Percentiles rank a stretch among this genome's conserved stretches.
phyloP scores from a whole-genome alignment of 352 stramenopile genomes.

The Phytophthora fragariaefolia region DNA sequence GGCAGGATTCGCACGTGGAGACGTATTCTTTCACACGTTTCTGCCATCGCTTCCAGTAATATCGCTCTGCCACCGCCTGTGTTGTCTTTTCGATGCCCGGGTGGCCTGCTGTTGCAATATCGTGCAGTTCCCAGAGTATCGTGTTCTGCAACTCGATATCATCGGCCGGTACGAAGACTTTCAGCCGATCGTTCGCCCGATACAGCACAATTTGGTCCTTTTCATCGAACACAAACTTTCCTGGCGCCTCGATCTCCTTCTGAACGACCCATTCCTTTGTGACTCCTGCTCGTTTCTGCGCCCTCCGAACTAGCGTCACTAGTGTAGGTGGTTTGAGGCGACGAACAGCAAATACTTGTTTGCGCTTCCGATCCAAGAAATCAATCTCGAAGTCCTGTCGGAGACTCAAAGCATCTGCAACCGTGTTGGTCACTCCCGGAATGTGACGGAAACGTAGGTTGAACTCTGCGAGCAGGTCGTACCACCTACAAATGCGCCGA shows the following conservation, averaged over 20 bases:
- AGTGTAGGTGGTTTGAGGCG: neutral
- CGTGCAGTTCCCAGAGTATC: conserved; percentile 8
- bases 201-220: neutral
- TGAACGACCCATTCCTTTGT: neutral
- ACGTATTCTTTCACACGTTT: neutral
- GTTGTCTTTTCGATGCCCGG: neutral
- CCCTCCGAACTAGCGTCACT: neutral
- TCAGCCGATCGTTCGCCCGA: neutral
- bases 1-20: conserved; percentile 1
- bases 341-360: conserved; percentile 1
- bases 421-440: conserved; percentile 12
- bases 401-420: conserved; percentile 10
- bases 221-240: neutral
- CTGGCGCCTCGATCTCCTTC: neutral
- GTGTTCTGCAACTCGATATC: neutral
- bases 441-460: conserved; percentile 2
- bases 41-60: neutral
- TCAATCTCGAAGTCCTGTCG: conserved; percentile 12
- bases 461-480: conserved; percentile 9
- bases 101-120: neutral
- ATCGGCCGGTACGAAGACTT: neutral
- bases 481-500: conserved; percentile 13
- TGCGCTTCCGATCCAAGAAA: neutral
- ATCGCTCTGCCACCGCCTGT: neutral
- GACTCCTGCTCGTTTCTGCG: neutral